Evolutionary conservation across 257 asterid species (phyloP).

Genomic region (Cruciata laevipes): DNA sequence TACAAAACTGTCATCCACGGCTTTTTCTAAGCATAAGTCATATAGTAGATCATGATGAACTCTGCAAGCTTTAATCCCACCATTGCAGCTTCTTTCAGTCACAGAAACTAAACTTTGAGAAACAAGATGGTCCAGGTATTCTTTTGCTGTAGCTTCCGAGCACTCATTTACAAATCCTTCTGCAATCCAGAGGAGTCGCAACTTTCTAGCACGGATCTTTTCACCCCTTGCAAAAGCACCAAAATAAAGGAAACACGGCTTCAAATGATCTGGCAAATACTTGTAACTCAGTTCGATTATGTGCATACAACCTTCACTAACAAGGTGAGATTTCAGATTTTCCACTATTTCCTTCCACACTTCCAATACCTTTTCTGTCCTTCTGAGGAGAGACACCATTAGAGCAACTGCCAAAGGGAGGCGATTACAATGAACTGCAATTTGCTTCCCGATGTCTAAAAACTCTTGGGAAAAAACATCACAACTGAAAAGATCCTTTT

Average conservation of each 20-base stretch:
- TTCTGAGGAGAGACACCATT: neutral
- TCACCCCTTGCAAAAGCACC: neutral
- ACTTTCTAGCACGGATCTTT: neutral
- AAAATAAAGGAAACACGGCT: neutral
- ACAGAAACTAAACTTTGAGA: neutral
- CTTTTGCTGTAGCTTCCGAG: neutral
- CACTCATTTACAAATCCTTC: neutral
- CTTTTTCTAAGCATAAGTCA: neutral
- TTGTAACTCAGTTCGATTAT: neutral
- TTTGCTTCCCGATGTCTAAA: neutral
- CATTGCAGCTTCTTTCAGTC: neutral
- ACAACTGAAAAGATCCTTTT: neutral
- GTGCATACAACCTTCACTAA: neutral
- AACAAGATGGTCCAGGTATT: neutral
- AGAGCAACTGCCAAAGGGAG: neutral
- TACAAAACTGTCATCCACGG: neutral
- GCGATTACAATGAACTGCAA: neutral
- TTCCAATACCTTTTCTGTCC: neutral
- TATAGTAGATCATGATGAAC: slow-evolving; percentile 3
- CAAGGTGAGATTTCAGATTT: neutral
- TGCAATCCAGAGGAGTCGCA: slow-evolving; percentile 2
- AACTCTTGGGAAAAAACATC: neutral
- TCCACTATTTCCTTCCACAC: neutral
- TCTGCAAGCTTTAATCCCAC: neutral
- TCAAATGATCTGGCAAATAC: slow-evolving; percentile 5